Conservation (phyloP, 75 land plant species). For the Selaginella tamariscina region DNA sequence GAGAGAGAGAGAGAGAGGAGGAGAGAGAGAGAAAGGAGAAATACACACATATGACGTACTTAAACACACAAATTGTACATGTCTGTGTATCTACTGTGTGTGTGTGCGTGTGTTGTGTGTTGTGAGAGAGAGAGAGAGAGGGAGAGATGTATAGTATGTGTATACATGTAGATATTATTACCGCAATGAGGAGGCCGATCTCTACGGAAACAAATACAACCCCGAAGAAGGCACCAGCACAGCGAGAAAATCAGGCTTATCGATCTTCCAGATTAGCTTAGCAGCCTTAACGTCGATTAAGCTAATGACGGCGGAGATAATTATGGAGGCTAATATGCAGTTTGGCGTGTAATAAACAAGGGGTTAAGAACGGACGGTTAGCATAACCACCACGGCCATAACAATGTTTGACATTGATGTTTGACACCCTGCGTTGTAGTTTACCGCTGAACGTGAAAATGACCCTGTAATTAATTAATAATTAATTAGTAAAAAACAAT, state of each 20-base stretch:
- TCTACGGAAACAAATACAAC: constrained; percentile 70
- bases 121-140: too few species aligned
- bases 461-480: constrained; percentile 36
- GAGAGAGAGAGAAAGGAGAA: background rate
- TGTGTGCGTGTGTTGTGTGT: too few species aligned
- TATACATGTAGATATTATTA: constrained; percentile 25
- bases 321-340: constrained; percentile 62
- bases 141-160: too few species aligned
- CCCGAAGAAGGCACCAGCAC: constrained; percentile 89
- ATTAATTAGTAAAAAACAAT: background rate
- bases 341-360: constrained; percentile 87
- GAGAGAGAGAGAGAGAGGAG: too few species aligned
- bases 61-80: too few species aligned
- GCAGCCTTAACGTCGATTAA: constrained; percentile 57
- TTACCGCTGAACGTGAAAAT: constrained; percentile 80
- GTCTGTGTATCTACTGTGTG: too few species aligned
- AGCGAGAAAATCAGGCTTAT: constrained; percentile 78
- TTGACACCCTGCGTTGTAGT: constrained; percentile 66
- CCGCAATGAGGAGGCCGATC: constrained; percentile 68
- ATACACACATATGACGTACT: too few species aligned
- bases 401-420: constrained; percentile 74
- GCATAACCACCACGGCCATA: constrained; percentile 54
- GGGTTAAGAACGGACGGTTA: constrained; percentile 58
- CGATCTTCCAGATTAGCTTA: constrained; percentile 59
- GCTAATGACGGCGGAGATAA: constrained; percentile 64